Conservation (phyloP, 441 rosid species). For the Lepidium campestre region DNA sequence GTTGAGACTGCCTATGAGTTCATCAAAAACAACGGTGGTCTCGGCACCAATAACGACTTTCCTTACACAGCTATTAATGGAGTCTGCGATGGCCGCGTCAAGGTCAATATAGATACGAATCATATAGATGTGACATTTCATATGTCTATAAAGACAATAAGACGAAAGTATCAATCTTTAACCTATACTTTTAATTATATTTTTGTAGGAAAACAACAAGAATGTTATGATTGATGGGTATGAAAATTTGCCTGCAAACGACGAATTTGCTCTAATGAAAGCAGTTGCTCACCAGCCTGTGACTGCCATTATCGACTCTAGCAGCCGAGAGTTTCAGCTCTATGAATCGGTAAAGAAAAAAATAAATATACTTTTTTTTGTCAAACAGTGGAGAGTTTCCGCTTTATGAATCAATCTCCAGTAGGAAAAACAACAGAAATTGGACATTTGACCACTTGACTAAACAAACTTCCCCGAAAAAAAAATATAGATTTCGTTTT, state of each 20-base stretch:
- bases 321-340: slow-evolving; percentile 34
- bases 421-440: too few relatives aligned
- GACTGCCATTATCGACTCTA: slow-evolving; percentile 35
- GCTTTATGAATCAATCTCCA: slow-evolving; percentile 30
- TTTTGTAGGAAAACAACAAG: slow-evolving; percentile 15
- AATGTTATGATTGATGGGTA: slow-evolving; percentile 31
- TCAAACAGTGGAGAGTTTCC: slow-evolving; percentile 35
- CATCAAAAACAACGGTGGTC: slow-evolving; percentile 33
- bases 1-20: slow-evolving; percentile 36
- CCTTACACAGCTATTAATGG: slow-evolving; percentile 26
- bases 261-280: slow-evolving; percentile 32
- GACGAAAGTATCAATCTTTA: too few relatives aligned
- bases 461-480: too few relatives aligned
- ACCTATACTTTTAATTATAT: background rate
- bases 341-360: slow-evolving; percentile 15
- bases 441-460: too few relatives aligned
- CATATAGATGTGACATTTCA: too few relatives aligned
- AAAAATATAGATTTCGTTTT: background rate
- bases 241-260: slow-evolving; percentile 30
- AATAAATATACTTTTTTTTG: too few relatives aligned
- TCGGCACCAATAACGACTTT: slow-evolving; percentile 30
- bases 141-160: too few relatives aligned
- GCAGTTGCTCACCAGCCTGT: slow-evolving; percentile 42
- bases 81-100: slow-evolving; percentile 8
- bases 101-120: background rate